phyloP scores from a whole-genome alignment of 257 asterid species.

The Cynanchum wilfordii region DNA sequence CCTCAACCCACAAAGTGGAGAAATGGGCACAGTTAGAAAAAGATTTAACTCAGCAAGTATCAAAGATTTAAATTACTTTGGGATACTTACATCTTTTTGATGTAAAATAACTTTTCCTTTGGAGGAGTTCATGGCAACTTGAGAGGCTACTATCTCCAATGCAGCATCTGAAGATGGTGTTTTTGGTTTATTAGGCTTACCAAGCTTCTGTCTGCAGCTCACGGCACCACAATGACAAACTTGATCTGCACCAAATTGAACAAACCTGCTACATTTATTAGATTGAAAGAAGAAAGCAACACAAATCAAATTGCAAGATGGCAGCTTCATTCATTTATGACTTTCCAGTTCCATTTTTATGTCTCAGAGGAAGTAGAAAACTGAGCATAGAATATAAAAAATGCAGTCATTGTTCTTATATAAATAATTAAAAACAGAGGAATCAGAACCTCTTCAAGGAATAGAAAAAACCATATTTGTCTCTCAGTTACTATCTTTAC shows the following conservation, averaged over 20 bases:
- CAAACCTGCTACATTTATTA: conserved; percentile 86
- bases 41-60: neutral
- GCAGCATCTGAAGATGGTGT: conserved; percentile 69
- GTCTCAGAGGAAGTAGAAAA: neutral
- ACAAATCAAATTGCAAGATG: neutral
- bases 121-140: conserved; percentile 55
- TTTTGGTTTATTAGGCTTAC: conserved; percentile 67
- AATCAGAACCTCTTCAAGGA: neutral
- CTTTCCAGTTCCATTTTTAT: neutral
- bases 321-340: neutral
- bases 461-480: neutral
- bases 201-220: conserved; percentile 79
- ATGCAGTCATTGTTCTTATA: neutral
- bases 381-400: neutral
- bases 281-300: conserved; percentile 21
- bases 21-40: neutral
- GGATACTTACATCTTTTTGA: conserved; percentile 41
- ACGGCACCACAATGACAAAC: conserved; percentile 92
- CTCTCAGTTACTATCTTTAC: neutral
- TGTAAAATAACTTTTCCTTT: conserved; percentile 40
- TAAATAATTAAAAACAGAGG: neutral
- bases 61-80: too few species aligned
- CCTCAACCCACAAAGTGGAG: neutral
- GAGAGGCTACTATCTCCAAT: conserved; percentile 51
- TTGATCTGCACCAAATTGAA: conserved; percentile 99